Evolutionary conservation across 2,329 filamentous ascomycete species (phyloP), one percentile per base, ranked within the genome.

Genomic region (Pseudogymnoascus sp.): DNA sequence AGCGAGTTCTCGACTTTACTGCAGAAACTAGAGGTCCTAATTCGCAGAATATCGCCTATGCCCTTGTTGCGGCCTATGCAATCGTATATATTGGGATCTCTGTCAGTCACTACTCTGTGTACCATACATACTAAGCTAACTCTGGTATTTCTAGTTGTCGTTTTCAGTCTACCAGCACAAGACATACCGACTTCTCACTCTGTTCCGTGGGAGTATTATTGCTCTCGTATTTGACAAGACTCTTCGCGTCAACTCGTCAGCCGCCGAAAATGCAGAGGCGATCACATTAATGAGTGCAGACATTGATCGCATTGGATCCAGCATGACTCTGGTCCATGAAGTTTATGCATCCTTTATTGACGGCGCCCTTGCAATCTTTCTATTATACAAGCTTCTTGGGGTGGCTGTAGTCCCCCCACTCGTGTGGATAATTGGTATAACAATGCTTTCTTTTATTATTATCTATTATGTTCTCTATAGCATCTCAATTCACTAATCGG

Each of bases 31-130:
- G 68, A 18, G 66, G 61, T 7, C 62, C 72, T 59, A 66, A 68
- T 6, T 71, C 67, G 1, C 66, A 64, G 0, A 72, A 74, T 21
- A 64, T 66, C 1, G 74, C 73, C 0, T 75, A 74, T 40, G 75
- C 77, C 3, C 73, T 80, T 5, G 76, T 80, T 49, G 77, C 73
- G 1, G 77, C 77, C 0, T 75, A 75, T 8, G 65, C 73, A 3
- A 64, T 79, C 1, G 71, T 80, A 2, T 80, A 79, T 62, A 61
- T 76, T 11, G 78, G 78, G 2, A 73, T 79, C 37, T 77, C 78
- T 1, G 73, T 80, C 61, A 65, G 72, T 64, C 16, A 9, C 62
- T 14, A 43, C 23, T 16, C 5, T 18, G 25, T 43, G 5, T 62
- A 53, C 14, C 43, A 36, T 43, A 1, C 14, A 31, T 53, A 1